Evolutionary conservation across 2,329 filamentous ascomycete species (phyloP), one percentile per base, ranked within the genome.

Genomic region (Calonectria hongkongensis): DNA sequence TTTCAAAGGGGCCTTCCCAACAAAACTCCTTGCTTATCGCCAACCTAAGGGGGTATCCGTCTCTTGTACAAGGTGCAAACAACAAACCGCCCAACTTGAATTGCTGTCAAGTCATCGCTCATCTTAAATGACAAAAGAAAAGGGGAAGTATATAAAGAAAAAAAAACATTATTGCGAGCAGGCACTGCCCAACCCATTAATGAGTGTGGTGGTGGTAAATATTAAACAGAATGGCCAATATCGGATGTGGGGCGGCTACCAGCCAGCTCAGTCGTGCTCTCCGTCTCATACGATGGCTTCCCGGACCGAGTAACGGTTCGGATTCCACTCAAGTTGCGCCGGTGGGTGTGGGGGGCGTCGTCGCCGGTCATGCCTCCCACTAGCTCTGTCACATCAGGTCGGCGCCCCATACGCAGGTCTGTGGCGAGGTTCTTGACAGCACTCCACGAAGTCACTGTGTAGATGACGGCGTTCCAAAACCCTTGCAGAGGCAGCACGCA

Each of bases 391-490:
- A 84, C 82, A 43, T 79, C 75, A 30, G 81, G 77, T 27, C 80
- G 75, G 45, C 76, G 80, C 15, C 78, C 78, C 65, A 76, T 70
- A 58, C 76, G 72, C n/a, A 87, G 70, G 58, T 88, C 86, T 12
- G 79, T 77, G 66, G 82, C 83, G 33, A 91, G 82, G 39, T 84
- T 83, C 80, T 88, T 88, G 80, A 91, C 92, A 0, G 92, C 92
- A 63, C 89, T 84, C 87, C 91, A 90, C 7, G 93, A 94, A 1
- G 93, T 95, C 13, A 90, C 88, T 18, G 91, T 84, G 83, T 97
- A 97, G 76, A 97, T 95, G 71, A 94, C 83, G 21, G 92, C 90
- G 81, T 97, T 97, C 94, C 94, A 97, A 79, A 96, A 94, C 0
- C 95, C 95, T 81, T 97, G 95, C 0, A 95, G 88, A 0, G 95